Evolutionary conservation across 1,284 basidiomycete species (phyloP).

Genomic region (Trichosporon inkin): DNA sequence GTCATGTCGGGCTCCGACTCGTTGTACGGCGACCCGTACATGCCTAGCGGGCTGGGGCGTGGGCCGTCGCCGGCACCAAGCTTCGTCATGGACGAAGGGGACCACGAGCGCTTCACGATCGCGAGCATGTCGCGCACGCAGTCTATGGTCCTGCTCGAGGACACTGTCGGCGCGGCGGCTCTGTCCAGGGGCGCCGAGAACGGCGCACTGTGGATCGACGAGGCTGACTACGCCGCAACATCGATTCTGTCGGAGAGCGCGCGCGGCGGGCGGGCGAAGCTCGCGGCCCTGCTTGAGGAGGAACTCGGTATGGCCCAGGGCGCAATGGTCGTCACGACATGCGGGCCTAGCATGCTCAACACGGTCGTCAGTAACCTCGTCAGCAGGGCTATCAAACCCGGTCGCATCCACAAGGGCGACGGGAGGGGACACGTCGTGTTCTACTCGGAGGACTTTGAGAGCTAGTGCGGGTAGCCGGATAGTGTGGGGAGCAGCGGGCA

Average conservation of each 20-base stretch:
- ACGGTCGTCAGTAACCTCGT: constrained; percentile 66
- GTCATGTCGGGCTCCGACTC: neutral
- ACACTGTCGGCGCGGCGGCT: constrained; percentile 8
- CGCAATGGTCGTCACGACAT: constrained; percentile 66
- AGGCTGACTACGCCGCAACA: constrained; percentile 65
- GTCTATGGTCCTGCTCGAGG: constrained; percentile 45
- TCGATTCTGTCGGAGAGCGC: constrained; percentile 65
- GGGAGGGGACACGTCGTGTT: constrained; percentile 60
- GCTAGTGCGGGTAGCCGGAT: too few relatives aligned
- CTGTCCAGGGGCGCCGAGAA: neutral
- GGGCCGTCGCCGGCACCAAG: constrained; percentile 30
- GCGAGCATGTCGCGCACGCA: constrained; percentile 32
- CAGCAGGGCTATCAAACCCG: constrained; percentile 60
- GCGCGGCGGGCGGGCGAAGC: constrained; percentile 67
- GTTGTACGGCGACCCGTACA: constrained; percentile 32
- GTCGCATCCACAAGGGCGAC: constrained; percentile 60
- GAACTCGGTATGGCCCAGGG: constrained; percentile 62
- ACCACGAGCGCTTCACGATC: constrained; percentile 27
- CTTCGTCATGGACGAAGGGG: constrained; percentile 36
- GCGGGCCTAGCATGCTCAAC: constrained; percentile 69
- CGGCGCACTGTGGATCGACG: constrained; percentile 56
- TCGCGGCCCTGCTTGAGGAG: constrained; percentile 63
- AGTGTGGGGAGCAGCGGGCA: too few relatives aligned
- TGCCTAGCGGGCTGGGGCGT: constrained; percentile 9
- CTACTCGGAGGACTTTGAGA: constrained; percentile 66